phyloP scores from a whole-genome alignment of 2,329 filamentous ascomycete genomes.

The Arthrobotrys megalospora region DNA sequence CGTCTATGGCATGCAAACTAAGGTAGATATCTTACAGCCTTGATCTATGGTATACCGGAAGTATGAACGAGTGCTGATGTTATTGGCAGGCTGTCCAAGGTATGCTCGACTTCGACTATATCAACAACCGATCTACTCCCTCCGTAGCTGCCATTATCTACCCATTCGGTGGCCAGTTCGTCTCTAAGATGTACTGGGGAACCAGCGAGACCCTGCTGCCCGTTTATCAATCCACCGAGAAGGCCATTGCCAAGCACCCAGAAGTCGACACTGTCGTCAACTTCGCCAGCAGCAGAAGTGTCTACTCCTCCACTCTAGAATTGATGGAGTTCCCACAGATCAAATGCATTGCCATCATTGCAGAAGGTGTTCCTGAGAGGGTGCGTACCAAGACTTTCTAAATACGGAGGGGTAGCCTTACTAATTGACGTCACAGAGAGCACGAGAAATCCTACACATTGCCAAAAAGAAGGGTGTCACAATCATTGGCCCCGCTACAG shows the following conservation, averaged over 20 bases:
- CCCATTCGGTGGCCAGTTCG: conserved; percentile 99
- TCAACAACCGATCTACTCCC: conserved; percentile 95
- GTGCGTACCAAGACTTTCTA: conserved; percentile 72
- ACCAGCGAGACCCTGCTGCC: conserved; percentile 98
- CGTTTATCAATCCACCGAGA: conserved; percentile 93
- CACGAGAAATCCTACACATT: conserved; percentile 96
- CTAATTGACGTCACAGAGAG: conserved; percentile 71
- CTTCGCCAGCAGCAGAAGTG: conserved; percentile 98
- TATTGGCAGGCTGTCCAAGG: conserved; percentile 70
- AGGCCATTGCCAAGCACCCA: conserved; percentile 95
- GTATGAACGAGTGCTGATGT: conserved; percentile 4
- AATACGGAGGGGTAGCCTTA: background rate
- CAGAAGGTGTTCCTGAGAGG: conserved; percentile 98
- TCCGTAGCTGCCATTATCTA: conserved; percentile 99
- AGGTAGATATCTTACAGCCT: conserved; percentile 87
- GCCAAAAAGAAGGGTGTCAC: conserved; percentile 99
- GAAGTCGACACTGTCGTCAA: conserved; percentile 99
- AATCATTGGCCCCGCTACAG: conserved; percentile 97
- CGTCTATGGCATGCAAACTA: conserved; percentile 98
- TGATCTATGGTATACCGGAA: background rate
- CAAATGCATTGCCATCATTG: conserved; percentile 99
- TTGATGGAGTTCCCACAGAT: conserved; percentile 97
- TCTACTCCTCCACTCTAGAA: conserved; percentile 99
- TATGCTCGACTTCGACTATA: conserved; percentile 97
- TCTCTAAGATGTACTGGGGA: conserved; percentile 99